phyloP scores from a whole-genome alignment of 1,284 basidiomycete genomes.

The Apiotrichum mycotoxinovorans region DNA sequence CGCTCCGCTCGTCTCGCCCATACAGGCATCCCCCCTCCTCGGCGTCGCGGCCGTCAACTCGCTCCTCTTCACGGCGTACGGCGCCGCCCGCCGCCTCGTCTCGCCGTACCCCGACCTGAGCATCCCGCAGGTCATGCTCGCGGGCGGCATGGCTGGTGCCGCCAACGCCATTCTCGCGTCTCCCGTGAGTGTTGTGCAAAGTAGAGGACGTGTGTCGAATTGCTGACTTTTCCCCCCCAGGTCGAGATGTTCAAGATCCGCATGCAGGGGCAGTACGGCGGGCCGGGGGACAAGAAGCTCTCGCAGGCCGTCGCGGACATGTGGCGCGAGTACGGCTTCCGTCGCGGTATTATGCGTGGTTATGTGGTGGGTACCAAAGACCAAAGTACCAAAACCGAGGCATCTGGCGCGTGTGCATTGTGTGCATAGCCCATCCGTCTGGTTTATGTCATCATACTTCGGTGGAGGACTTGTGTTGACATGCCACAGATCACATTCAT shows the following conservation, averaged over 20 bases:
- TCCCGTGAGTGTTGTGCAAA: slow-evolving; percentile 56
- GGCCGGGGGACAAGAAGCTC: slow-evolving; percentile 69
- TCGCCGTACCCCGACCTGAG: slow-evolving; percentile 82
- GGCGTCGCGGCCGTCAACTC: slow-evolving; percentile 98
- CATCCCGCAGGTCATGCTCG: slow-evolving; percentile 71
- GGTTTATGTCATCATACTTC: no score
- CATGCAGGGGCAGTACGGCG: slow-evolving; percentile 74
- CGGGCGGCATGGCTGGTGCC: slow-evolving; percentile 87
- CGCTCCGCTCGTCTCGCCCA: no score
- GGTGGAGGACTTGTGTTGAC: no score
- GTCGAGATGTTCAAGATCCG: slow-evolving; percentile 66
- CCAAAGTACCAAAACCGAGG: no score
- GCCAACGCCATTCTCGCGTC: slow-evolving; percentile 81
- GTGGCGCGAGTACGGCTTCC: slow-evolving; percentile 79
- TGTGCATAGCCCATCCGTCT: no score
- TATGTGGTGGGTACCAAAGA: slow-evolving; percentile 68
- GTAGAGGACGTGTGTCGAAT: background rate
- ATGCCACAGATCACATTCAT: slow-evolving; percentile 72
- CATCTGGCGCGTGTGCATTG: no score
- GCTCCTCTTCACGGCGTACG: slow-evolving; percentile 87
- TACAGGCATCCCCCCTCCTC: slow-evolving; percentile 72
- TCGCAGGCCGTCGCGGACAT: slow-evolving; percentile 69
- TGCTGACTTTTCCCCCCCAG: slow-evolving; percentile 9
- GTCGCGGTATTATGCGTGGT: slow-evolving; percentile 87
- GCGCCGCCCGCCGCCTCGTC: slow-evolving; percentile 71